A percentile compares a stretch with the other conserved stretches of the same genome.
Conservation (phyloP, 2,329 filamentous ascomycete genomes). For the Aspergillus alliaceus region DNA sequence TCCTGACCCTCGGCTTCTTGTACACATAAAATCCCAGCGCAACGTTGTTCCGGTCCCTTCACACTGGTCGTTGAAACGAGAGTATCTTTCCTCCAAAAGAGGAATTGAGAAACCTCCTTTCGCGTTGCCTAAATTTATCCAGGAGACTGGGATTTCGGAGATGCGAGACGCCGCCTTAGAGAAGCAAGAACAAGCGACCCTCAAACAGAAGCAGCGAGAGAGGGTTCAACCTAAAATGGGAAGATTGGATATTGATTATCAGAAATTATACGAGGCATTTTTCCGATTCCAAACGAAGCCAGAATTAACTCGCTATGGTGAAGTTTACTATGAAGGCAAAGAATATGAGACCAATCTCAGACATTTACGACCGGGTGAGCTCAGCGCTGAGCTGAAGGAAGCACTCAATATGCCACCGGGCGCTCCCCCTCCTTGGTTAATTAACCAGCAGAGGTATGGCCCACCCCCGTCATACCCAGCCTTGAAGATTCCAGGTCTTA, state of each 20-base stretch:
- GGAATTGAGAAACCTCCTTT: conserved; percentile 96
- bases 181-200: conserved; percentile 85
- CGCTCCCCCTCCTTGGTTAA: conserved; percentile 92
- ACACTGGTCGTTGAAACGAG: conserved; percentile 94
- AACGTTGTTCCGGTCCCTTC: conserved; percentile 93
- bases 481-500: conserved; percentile 91
- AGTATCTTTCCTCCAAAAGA: conserved; percentile 94
- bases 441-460: conserved; percentile 92
- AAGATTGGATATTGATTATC: conserved; percentile 96
- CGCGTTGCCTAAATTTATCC: conserved; percentile 90
- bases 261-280: conserved; percentile 97
- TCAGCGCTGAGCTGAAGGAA: conserved; percentile 86
- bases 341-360: conserved; percentile 94
- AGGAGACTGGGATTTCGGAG: conserved; percentile 94
- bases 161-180: conserved; percentile 97
- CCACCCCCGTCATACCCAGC: conserved; percentile 93
- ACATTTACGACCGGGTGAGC: conserved; percentile 83
- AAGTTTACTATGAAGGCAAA: conserved; percentile 99
- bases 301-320: conserved; percentile 86
- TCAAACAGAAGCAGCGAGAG: conserved; percentile 96
- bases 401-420: conserved; percentile 91
- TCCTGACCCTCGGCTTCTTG: conserved; percentile 80
- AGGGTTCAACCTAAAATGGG: conserved; percentile 94
- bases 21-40: conserved; percentile 91
- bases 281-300: conserved; percentile 98